Evolutionary conservation across 1,284 basidiomycete genomes (phyloP).

Genomic region (Melampsora americana): DNA sequence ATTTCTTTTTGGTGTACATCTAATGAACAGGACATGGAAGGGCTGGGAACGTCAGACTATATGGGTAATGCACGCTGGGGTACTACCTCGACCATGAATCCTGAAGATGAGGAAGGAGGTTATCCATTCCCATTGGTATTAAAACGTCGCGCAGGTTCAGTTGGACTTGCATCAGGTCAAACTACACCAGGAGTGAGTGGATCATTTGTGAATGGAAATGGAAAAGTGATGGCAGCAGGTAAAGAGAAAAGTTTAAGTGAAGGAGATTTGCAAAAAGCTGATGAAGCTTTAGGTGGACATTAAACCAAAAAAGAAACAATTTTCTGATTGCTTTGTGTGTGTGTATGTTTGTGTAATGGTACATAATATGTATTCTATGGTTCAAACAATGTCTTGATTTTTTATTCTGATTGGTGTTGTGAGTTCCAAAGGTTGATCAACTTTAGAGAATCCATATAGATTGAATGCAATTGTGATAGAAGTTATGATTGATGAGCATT

Average conservation of each 20-base stretch:
- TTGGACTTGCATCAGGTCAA: conserved; percentile 30
- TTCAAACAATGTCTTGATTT: no score
- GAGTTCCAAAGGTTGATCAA: no score
- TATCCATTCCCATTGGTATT: conserved; percentile 66
- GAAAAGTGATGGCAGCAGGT: not conserved
- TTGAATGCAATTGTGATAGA: no score
- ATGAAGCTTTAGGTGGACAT: conserved; percentile 29
- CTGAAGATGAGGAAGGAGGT: conserved; percentile 79
- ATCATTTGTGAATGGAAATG: conserved; percentile 6
- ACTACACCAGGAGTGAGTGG: conserved; percentile 33
- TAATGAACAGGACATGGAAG: conserved; percentile 66
- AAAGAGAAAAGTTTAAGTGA: conserved; percentile 34
- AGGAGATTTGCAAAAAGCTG: conserved; percentile 38
- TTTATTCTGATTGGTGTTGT: no score
- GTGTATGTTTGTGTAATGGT: no score
- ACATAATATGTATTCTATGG: no score
- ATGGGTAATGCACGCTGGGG: conserved; percentile 62
- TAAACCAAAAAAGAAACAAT: not conserved
- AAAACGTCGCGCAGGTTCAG: conserved; percentile 37
- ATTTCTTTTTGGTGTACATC: not conserved
- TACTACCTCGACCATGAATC: conserved; percentile 47
- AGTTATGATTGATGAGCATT: no score
- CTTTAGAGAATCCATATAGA: no score
- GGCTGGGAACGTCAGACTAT: conserved; percentile 80
- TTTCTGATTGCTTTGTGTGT: not conserved